phyloP scores from a whole-genome alignment of 345 rosid genomes.

The Melaleuca alternifolia region DNA sequence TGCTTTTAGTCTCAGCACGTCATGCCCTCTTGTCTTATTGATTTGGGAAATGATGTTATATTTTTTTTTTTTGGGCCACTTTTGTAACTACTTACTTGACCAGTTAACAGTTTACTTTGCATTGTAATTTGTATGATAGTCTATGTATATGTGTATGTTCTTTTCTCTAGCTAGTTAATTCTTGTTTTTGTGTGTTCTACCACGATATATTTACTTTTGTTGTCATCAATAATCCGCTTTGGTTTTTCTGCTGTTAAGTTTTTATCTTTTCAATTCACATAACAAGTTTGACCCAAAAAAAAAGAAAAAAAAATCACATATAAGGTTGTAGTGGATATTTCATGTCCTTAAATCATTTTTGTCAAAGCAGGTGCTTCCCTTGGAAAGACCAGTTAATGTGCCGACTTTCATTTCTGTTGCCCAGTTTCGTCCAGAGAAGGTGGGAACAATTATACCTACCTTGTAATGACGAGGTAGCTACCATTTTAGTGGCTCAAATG shows the following conservation, averaged over 20 bases:
- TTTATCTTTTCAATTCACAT: neutral
- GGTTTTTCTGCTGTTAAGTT: neutral
- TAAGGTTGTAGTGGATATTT: neutral
- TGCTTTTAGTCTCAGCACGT: neutral
- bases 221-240: neutral
- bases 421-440: constrained; percentile 99
- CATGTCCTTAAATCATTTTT: constrained; percentile 5
- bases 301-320: neutral
- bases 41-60: neutral
- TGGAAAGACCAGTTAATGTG: constrained; percentile 48
- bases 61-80: neutral
- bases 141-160: neutral
- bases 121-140: neutral
- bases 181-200: neutral
- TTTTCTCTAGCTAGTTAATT: neutral
- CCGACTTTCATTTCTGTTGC: constrained; percentile 80
- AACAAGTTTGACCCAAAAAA: neutral
- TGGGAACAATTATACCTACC: constrained; percentile 30
- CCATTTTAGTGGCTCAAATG: constrained; percentile 11
- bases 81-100: neutral
- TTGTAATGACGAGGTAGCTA: constrained; percentile 15
- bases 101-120: neutral
- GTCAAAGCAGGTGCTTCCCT: constrained; percentile 51
- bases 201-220: neutral
- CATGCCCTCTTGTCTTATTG: neutral